Percentiles rank a stretch among this genome's conserved stretches.
These are phyloP conservation scores for Malus fusca DNA, from an alignment of 306 rosid species.

Conservation along the genomic window DNA sequence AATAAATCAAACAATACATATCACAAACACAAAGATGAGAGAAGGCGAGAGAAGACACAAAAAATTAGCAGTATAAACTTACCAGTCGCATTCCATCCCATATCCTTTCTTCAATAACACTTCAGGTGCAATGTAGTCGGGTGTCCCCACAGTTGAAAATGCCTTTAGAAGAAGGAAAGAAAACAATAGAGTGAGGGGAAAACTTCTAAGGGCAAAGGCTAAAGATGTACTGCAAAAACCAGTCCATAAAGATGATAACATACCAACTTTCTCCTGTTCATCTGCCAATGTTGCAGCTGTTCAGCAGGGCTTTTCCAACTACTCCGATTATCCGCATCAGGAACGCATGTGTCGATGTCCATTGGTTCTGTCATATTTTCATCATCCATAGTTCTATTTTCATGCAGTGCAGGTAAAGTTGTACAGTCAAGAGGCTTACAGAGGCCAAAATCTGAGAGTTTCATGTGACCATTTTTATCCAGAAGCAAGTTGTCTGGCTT, in stretches of 20 bases:
- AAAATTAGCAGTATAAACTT: conserved; percentile 28
- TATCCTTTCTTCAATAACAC: conserved; percentile 93
- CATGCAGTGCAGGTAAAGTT: conserved; percentile 86
- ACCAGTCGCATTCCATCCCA: conserved; percentile 99
- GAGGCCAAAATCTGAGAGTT: conserved; percentile 98
- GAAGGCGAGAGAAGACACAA: neutral
- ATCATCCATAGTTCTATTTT: conserved; percentile 73
- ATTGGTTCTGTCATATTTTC: conserved; percentile 76
- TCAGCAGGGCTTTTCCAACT: conserved; percentile 91
- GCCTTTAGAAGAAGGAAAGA: conserved; percentile 47
- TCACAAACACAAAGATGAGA: neutral
- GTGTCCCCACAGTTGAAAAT: conserved; percentile 98
- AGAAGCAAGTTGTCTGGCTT: conserved; percentile 95
- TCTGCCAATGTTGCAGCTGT: conserved; percentile 98
- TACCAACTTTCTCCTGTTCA: conserved; percentile 98
- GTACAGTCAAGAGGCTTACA: conserved; percentile 94
- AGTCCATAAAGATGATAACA: conserved; percentile 22
- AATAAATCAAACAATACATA: conserved; percentile 18
- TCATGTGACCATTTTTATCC: conserved; percentile 95
- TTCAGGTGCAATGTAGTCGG: conserved; percentile 99
- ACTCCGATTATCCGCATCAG: conserved; percentile 62
- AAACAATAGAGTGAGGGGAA: conserved; percentile 21
- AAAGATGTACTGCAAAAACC: conserved; percentile 6
- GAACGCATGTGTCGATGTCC: conserved; percentile 60
- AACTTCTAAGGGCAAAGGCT: neutral